Percentiles rank a stretch among this genome's conserved stretches.
Evolutionary conservation across 2,329 filamentous ascomycete genomes (phyloP).

Genomic region (Aspergillus ochraceoroseus): DNA sequence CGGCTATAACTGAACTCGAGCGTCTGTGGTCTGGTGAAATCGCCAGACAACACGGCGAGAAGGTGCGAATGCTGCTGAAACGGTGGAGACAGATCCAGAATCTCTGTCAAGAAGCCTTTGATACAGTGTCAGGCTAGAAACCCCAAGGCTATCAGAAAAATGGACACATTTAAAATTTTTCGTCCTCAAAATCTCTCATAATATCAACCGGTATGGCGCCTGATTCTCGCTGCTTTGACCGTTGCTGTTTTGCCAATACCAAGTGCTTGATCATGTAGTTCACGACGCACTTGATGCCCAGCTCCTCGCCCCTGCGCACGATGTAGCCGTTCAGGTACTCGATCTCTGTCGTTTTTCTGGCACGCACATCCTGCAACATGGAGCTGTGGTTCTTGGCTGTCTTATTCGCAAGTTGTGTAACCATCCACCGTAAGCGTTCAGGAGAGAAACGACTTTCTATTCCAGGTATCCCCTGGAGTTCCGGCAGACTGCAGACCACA

Average conservation of each 20-base stretch:
- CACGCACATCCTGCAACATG: conserved; percentile 63
- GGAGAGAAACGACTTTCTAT: conserved; percentile 57
- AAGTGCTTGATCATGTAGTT: conserved; percentile 69
- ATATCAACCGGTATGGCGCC: conserved; percentile 34
- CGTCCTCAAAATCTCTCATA: conserved; percentile 4
- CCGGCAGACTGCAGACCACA: conserved; percentile 69
- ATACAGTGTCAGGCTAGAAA: conserved; percentile 20
- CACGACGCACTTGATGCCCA: conserved; percentile 66
- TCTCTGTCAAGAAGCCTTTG: conserved; percentile 30
- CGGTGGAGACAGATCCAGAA: conserved; percentile 40
- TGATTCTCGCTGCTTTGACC: conserved; percentile 36
- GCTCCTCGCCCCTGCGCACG: conserved; percentile 62
- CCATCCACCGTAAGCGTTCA: conserved; percentile 58
- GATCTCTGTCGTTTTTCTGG: conserved; percentile 65
- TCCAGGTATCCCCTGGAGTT: conserved; percentile 60
- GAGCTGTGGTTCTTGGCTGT: conserved; percentile 57
- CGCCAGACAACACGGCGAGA: conserved; percentile 18
- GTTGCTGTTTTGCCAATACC: conserved; percentile 63
- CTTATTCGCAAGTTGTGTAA: conserved; percentile 50
- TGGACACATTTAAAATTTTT: not conserved
- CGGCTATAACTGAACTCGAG: conserved; percentile 25
- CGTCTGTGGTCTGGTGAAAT: conserved; percentile 5
- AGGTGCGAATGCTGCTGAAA: conserved; percentile 28
- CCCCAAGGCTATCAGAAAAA: not conserved
- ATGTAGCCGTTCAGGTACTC: conserved; percentile 89